Evolutionary conservation across 2,329 filamentous ascomycete genomes (phyloP).

Genomic region (Xylaria sp.): DNA sequence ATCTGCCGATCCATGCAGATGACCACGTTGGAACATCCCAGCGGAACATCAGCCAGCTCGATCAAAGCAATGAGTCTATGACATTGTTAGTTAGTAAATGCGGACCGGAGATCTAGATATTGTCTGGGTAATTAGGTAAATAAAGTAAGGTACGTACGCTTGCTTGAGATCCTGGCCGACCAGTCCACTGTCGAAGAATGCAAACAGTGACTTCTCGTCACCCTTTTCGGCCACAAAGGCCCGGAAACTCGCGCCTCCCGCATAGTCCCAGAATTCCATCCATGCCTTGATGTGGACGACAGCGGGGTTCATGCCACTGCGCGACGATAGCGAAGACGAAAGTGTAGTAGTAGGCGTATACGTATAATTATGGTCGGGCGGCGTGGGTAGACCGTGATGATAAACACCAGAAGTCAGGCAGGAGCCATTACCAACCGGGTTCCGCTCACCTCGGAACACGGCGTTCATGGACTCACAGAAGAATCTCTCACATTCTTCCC

Average conservation of each 20-base stretch:
- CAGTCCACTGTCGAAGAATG: conserved; percentile 79
- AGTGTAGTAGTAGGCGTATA: conserved; percentile 47
- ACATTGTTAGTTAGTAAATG: conserved; percentile 40
- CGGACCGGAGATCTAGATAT: conserved; percentile 5
- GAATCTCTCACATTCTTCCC: conserved; percentile 99
- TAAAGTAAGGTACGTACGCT: conserved; percentile 62
- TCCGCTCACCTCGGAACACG: conserved; percentile 97
- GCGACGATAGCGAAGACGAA: conserved; percentile 40
- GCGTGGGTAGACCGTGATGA: conserved; percentile 53
- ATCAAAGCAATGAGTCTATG: conserved; percentile 84
- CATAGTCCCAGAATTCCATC: conserved; percentile 86
- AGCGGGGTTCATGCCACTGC: conserved; percentile 36
- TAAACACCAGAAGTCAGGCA: conserved; percentile 87
- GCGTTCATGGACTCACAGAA: conserved; percentile 95
- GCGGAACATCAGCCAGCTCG: conserved; percentile 78
- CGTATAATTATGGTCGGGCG: conserved; percentile 55
- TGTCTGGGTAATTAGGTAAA: no score
- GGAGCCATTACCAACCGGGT: conserved; percentile 76
- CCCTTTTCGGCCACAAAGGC: conserved; percentile 79
- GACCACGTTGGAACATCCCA: conserved; percentile 78
- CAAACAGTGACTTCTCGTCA: conserved; percentile 77
- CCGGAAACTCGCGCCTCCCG: conserved; percentile 81
- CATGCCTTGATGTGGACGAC: conserved; percentile 60
- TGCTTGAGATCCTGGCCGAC: conserved; percentile 82
- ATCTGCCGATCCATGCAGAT: conserved; percentile 79